Conservation (phyloP, 1,284 basidiomycete genomes). For the Ganoderma resinaceum region DNA sequence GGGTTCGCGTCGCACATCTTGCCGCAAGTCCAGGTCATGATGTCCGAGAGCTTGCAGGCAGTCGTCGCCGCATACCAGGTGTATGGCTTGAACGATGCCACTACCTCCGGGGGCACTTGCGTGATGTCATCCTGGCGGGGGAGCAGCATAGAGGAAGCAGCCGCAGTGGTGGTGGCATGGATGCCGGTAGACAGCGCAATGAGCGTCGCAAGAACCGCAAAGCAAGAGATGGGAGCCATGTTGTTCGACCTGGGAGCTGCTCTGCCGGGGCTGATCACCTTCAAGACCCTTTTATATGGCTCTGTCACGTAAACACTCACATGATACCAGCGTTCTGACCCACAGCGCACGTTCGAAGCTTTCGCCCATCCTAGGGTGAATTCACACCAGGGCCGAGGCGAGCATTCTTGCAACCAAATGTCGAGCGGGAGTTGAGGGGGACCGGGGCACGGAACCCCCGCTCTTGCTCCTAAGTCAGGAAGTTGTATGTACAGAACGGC, state of each 20-base stretch:
- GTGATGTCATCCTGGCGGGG: conserved; percentile 34
- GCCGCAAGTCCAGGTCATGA: conserved; percentile 65
- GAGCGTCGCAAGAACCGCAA: neutral
- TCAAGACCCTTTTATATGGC: neutral
- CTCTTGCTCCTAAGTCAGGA: too few species aligned
- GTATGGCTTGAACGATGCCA: conserved; percentile 58
- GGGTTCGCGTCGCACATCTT: conserved; percentile 58
- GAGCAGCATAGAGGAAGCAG: neutral
- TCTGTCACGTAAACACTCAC: too few species aligned
- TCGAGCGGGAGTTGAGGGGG: too few species aligned
- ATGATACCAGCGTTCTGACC: too few species aligned
- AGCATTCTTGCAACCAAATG: too few species aligned
- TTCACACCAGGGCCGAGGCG: too few species aligned
- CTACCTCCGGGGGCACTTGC: conserved; percentile 47
- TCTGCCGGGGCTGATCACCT: neutral
- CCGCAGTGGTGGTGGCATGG: neutral
- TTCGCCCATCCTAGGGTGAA: too few species aligned
- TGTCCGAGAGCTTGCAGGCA: conserved; percentile 54
- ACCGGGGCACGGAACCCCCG: too few species aligned
- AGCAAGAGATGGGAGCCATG: neutral
- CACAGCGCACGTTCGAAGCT: too few species aligned
- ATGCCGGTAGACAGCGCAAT: neutral
- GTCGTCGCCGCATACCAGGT: conserved; percentile 60
- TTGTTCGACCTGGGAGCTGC: neutral
- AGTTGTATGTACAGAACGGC: too few species aligned